Base-by-base conservation (phyloP, 768 basidiomycete genomes). In the Mycena galopus region DNA sequence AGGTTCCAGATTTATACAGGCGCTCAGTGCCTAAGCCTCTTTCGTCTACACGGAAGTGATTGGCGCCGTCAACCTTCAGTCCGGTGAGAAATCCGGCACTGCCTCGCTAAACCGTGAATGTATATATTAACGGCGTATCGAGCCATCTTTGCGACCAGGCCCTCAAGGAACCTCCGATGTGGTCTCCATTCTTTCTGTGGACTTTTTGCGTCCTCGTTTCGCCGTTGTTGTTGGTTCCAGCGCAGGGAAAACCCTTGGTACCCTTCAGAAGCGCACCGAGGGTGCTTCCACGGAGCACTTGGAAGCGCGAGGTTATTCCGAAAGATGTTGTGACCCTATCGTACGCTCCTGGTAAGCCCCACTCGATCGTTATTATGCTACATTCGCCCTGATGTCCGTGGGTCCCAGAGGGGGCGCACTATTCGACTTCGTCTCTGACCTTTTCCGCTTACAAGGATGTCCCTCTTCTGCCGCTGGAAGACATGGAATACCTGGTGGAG, bases 231-330 rank as follows among this genome's bases (percentile, higher is more conserved):
- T 10, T 50, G 37, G 29, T 6, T 21, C n/a, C 33, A 12, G 37
- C 53, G 3, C 23, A 61, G 17, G 10, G 68, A 16, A 23, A 23
- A 44, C 37, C 71, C 0, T n/a, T 73, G 57, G 42, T 73, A n/a
- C 66, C 72, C 21, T 68, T 53, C 72, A 68, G 65, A 21, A 50
- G 23, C n/a, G 7, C 42, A 8, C 32, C 42, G 8, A 44, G 29
- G 29, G n/a, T 32, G 9, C 33, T 65, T 6, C 30, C 56, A 14
- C 72, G 67, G 3, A 60, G 66, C 17, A 60, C 61, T 33, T 73
- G 72, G 72, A 68, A 53, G 47, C 55, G 72, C 44, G 47, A 56
- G 37, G n/a, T 68, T 30, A 33, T 59, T n/a, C 72, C 72, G 2
- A 58, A 55, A 23, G n/a, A 73, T 30, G 3, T 55, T 16, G 72